Evolutionary conservation across 768 basidiomycete species (phyloP).

Genomic region (Mycena leptocephala): DNA sequence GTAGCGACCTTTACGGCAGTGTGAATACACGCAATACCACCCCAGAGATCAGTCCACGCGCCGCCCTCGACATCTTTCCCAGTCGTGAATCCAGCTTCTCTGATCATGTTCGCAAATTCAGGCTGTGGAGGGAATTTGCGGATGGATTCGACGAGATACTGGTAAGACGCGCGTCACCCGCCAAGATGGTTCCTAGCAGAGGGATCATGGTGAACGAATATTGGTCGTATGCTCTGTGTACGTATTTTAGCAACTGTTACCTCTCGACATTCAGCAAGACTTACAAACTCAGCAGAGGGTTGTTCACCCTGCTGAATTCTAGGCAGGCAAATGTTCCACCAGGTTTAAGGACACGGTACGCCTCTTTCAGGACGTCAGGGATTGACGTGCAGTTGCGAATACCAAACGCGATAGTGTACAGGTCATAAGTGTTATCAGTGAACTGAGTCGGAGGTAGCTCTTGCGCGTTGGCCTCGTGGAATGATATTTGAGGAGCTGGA

Average conservation of each 20-base stretch:
- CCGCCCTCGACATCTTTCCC: conserved; percentile 83
- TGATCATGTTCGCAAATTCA: conserved; percentile 92
- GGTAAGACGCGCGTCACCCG: conserved; percentile 96
- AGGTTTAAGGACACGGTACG: conserved; percentile 94
- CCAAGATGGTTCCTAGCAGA: conserved; percentile 95
- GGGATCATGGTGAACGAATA: conserved; percentile 98
- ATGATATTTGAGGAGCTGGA: conserved; percentile 92
- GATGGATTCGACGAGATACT: conserved; percentile 98
- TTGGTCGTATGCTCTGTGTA: conserved; percentile 87
- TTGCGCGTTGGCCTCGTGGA: conserved; percentile 96
- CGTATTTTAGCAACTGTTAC: conserved; percentile 19
- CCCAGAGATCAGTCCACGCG: conserved; percentile 91
- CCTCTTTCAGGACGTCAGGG: conserved; percentile 89
- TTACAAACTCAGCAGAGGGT: conserved; percentile 90
- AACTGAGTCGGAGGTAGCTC: conserved; percentile 78
- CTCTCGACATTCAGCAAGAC: conserved; percentile 48
- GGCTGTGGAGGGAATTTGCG: conserved; percentile 92
- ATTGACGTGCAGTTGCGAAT: conserved; percentile 98
- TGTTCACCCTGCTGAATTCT: conserved; percentile 94
- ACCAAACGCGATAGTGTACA: conserved; percentile 99
- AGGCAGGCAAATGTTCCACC: conserved; percentile 96
- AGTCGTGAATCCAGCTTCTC: conserved; percentile 86
- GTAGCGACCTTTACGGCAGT: conserved; percentile 84
- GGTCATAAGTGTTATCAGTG: conserved; percentile 87
- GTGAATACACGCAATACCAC: conserved; percentile 90